These are phyloP conservation scores for Phytophthora pinifolia DNA, from an alignment of 352 stramenopile species.

Conservation along the genomic window DNA sequence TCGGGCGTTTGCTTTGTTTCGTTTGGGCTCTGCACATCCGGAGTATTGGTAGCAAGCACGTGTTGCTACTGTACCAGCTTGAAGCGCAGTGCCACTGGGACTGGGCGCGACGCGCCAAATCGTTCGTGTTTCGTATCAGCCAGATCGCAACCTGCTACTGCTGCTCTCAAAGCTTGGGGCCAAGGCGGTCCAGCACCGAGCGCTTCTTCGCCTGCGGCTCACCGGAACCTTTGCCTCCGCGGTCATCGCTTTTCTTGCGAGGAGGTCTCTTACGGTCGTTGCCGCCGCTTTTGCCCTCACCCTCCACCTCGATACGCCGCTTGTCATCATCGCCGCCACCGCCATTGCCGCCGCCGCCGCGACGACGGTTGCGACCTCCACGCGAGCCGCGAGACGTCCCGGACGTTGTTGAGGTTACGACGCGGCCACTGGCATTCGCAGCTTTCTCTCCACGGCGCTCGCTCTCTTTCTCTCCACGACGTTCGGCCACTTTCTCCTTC, in stretches of 20 bases:
- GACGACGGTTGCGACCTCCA: constrained; percentile 35
- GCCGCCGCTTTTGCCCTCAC: constrained; percentile 29
- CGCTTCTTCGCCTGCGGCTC: constrained; percentile 76
- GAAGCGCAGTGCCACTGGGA: too few species aligned
- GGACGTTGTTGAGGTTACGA: constrained; percentile 45
- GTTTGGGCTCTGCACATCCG: too few species aligned
- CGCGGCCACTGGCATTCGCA: constrained; percentile 32
- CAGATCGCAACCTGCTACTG: background rate
- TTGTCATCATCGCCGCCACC: constrained; percentile 33
- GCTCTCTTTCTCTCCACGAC: too few species aligned
- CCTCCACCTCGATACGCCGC: constrained; percentile 60
- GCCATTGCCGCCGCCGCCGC: constrained; percentile 22
- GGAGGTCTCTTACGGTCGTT: constrained; percentile 31
- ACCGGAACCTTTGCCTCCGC: constrained; percentile 45
- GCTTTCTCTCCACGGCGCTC: constrained; percentile 20
- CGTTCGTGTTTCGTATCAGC: constrained; percentile 1
- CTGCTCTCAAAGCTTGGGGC: constrained; percentile 52
- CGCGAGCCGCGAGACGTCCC: constrained; percentile 33
- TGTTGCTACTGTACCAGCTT: too few species aligned
- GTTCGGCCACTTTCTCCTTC: too few species aligned
- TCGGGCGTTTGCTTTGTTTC: too few species aligned
- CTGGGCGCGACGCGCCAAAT: background rate
- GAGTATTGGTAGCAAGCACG: too few species aligned
- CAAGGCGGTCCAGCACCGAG: constrained; percentile 81
- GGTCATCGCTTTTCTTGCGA: constrained; percentile 50